Conservation (phyloP, 2,329 filamentous ascomycete species). For the Leptographium lundbergii region DNA sequence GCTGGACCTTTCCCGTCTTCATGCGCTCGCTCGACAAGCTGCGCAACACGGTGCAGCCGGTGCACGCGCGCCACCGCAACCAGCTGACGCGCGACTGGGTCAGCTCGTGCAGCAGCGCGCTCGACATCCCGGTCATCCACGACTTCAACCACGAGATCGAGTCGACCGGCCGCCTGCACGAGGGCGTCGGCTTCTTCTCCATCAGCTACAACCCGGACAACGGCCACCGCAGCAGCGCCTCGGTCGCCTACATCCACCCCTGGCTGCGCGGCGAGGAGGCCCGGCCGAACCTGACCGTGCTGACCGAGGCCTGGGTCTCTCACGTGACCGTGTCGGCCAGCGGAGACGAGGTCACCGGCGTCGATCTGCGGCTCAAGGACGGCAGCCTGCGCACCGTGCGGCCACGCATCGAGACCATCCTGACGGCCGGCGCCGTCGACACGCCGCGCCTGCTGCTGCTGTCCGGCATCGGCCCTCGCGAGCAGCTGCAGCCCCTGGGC, state of each 20-base stretch:
- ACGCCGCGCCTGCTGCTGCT: slow-evolving; percentile 56
- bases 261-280: slow-evolving; percentile 74
- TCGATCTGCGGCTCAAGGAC: slow-evolving; percentile 48
- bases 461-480: slow-evolving; percentile 42
- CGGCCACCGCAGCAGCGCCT: slow-evolving; percentile 71
- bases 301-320: slow-evolving; percentile 81
- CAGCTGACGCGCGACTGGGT: slow-evolving; percentile 90
- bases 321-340: slow-evolving; percentile 61
- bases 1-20: slow-evolving; percentile 79
- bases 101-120: slow-evolving; percentile 61
- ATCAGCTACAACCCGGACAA: slow-evolving; percentile 86
- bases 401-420: slow-evolving; percentile 63
- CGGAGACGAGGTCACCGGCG: slow-evolving; percentile 49
- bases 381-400: slow-evolving; percentile 42
- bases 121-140: slow-evolving; percentile 67
- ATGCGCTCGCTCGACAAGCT: slow-evolving; percentile 72
- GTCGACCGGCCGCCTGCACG: slow-evolving; percentile 55
- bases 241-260: slow-evolving; percentile 86
- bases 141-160: slow-evolving; percentile 84
- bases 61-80: slow-evolving; percentile 75
- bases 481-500: slow-evolving; percentile 38
- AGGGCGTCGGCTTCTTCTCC: slow-evolving; percentile 81
- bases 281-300: slow-evolving; percentile 69
- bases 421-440: slow-evolving; percentile 70
- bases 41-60: slow-evolving; percentile 81